Conservation (phyloP, 2,329 filamentous ascomycete genomes). For the Plenodomus lindquistii region DNA sequence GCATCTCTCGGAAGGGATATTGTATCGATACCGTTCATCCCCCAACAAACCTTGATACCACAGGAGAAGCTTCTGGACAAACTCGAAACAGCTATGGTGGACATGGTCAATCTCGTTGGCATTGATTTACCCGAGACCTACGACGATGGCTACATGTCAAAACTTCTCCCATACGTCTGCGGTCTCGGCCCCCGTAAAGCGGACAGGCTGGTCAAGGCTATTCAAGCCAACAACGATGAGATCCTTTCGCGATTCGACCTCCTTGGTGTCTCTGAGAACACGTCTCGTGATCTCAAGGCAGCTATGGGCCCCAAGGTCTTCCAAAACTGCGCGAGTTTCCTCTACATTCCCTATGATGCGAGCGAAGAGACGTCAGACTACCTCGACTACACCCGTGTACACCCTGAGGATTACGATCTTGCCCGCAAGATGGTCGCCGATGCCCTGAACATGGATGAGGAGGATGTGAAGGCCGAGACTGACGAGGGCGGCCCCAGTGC, state of each 20-base stretch:
- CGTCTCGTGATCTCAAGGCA: slow-evolving; percentile 46
- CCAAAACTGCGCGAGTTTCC: slow-evolving; percentile 95
- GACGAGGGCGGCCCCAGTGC: slow-evolving; percentile 88
- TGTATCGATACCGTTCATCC: slow-evolving; percentile 82
- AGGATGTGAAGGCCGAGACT: slow-evolving; percentile 93
- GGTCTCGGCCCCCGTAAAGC: slow-evolving; percentile 93
- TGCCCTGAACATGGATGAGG: slow-evolving; percentile 93
- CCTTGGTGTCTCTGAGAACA: slow-evolving; percentile 81
- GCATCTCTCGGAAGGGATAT: slow-evolving; percentile 89
- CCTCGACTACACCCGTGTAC: slow-evolving; percentile 93
- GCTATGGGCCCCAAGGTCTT: slow-evolving; percentile 84
- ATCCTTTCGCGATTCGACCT: slow-evolving; percentile 85
- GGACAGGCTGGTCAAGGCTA: slow-evolving; percentile 80
- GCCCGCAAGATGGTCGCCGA: slow-evolving; percentile 98
- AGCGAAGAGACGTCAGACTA: slow-evolving; percentile 83
- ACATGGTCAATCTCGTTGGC: slow-evolving; percentile 96
- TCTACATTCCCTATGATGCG: slow-evolving; percentile 87
- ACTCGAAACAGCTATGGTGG: slow-evolving; percentile 94
- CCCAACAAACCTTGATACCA: slow-evolving; percentile 84
- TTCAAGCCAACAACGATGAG: slow-evolving; percentile 86
- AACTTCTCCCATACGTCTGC: slow-evolving; percentile 86
- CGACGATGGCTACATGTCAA: slow-evolving; percentile 77
- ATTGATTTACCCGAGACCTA: slow-evolving; percentile 95
- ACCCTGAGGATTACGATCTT: slow-evolving; percentile 97
- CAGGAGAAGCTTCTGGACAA: slow-evolving; percentile 84